A percentile compares a stretch with the other conserved stretches of the same genome.
phyloP scores from a whole-genome alignment of 148 eudicot species.

The Cornus kousa region DNA sequence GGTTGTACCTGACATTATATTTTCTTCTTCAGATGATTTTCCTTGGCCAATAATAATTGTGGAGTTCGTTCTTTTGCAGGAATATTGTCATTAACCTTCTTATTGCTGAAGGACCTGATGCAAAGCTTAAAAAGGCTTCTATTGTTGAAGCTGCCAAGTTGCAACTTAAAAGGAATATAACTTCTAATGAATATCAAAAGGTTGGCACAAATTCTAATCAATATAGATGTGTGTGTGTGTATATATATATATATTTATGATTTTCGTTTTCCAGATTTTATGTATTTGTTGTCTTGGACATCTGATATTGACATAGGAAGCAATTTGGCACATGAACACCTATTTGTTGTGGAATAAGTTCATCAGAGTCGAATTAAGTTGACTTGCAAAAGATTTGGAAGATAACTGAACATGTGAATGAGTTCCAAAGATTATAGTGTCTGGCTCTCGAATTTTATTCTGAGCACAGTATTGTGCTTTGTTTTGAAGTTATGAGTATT shows the following conservation, averaged over 20 bases:
- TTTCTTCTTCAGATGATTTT: conserved; percentile 1
- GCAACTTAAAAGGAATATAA: conserved; percentile 54
- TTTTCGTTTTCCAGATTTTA: not conserved
- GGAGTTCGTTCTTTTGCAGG: conserved; percentile 36
- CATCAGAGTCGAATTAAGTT: not conserved
- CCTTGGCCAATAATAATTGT: not conserved
- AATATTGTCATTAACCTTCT: conserved; percentile 65
- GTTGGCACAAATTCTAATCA: conserved; percentile 24
- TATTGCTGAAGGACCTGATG: conserved; percentile 62
- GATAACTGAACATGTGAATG: not conserved
- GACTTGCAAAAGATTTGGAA: not conserved
- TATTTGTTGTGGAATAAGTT: not conserved
- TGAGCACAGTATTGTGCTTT: not conserved
- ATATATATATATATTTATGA: too few relatives aligned
- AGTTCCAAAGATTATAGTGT: not conserved
- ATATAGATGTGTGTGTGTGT: not conserved
- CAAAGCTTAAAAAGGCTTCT: conserved; percentile 70
- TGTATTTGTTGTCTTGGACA: not conserved
- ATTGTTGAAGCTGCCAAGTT: conserved; percentile 74
- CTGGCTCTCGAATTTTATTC: not conserved
- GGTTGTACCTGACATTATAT: conserved; percentile 37
- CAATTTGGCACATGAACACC: not conserved
- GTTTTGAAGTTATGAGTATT: not conserved
- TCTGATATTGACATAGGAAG: not conserved
- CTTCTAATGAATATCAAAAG: conserved; percentile 59